phyloP scores from a whole-genome alignment of 1,284 basidiomycete genomes.

The Pseudozyma sp. region DNA sequence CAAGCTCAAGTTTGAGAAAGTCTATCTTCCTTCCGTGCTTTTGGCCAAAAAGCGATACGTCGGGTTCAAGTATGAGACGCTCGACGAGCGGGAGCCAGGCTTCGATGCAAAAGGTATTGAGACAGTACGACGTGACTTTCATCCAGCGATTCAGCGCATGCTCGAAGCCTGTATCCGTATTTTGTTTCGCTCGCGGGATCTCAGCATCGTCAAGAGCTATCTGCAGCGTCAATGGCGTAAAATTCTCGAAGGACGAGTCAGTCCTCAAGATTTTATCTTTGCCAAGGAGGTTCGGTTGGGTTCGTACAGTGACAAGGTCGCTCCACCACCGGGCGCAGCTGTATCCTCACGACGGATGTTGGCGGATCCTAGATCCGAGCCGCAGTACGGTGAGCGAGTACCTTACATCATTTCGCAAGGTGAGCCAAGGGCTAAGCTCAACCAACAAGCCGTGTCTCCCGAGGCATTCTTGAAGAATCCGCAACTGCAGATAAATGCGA shows the following conservation, averaged over 20 bases:
- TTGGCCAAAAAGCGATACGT: conserved; percentile 98
- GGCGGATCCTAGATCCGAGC: conserved; percentile 82
- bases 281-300: conserved; percentile 94
- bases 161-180: conserved; percentile 70
- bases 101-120: conserved; percentile 99
- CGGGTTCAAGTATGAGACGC: conserved; percentile 90
- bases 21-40: conserved; percentile 91
- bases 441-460: conserved; percentile 84
- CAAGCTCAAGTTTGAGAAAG: conserved; percentile 98
- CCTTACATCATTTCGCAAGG: conserved; percentile 88
- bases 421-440: conserved; percentile 77
- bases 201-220: conserved; percentile 89
- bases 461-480: conserved; percentile 80
- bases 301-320: conserved; percentile 77
- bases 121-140: conserved; percentile 85
- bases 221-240: conserved; percentile 87
- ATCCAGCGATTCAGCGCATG: conserved; percentile 65
- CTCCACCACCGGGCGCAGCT: conserved; percentile 88
- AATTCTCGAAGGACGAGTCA: conserved; percentile 82
- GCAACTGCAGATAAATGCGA: conserved; percentile 79
- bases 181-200: conserved; percentile 86
- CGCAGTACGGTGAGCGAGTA: conserved; percentile 91
- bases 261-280: conserved; percentile 90
- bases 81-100: conserved; percentile 80
- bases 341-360: conserved; percentile 83